These are phyloP conservation scores for Penicillium sp. DNA, from an alignment of 2,329 filamentous ascomycete species.

Conservation along the genomic window DNA sequence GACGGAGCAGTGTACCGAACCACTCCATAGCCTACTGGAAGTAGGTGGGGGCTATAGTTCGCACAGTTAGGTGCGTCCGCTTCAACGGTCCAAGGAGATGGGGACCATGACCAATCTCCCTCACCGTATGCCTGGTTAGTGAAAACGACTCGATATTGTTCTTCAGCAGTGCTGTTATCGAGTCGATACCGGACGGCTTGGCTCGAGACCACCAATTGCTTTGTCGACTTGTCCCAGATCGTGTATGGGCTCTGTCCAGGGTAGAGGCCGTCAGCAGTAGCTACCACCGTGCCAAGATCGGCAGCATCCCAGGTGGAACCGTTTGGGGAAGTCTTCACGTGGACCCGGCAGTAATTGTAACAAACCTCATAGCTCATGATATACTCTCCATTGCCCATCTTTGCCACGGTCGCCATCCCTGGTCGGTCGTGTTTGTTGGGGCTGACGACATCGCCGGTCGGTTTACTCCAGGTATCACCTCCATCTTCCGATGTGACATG, in stretches of 20 bases:
- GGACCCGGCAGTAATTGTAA: not conserved
- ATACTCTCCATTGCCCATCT: constrained; percentile 8
- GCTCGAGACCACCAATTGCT: not conserved
- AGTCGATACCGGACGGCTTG: not conserved
- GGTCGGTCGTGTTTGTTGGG: not conserved
- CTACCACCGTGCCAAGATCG: not conserved
- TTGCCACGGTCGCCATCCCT: constrained; percentile 4
- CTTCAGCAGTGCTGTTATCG: not conserved
- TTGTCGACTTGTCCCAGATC: not conserved
- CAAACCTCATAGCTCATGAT: constrained; percentile 3
- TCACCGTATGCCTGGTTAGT: not conserved
- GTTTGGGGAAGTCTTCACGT: not conserved
- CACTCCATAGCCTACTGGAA: not conserved
- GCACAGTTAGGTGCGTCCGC: not conserved
- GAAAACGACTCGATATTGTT: not conserved
- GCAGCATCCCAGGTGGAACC: not conserved
- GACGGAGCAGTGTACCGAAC: not conserved
- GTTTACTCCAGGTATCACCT: not conserved
- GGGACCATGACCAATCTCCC: not conserved
- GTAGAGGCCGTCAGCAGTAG: not conserved
- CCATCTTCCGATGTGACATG: constrained; percentile 1
- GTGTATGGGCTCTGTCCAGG: not conserved
- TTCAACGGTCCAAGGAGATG: not conserved
- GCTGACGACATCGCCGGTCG: not conserved
- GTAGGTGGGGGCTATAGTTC: not conserved